Evolutionary conservation across 441 rosid species (phyloP), one percentile per base, ranked within the genome.

Genomic region (Populus trichocarpa): DNA sequence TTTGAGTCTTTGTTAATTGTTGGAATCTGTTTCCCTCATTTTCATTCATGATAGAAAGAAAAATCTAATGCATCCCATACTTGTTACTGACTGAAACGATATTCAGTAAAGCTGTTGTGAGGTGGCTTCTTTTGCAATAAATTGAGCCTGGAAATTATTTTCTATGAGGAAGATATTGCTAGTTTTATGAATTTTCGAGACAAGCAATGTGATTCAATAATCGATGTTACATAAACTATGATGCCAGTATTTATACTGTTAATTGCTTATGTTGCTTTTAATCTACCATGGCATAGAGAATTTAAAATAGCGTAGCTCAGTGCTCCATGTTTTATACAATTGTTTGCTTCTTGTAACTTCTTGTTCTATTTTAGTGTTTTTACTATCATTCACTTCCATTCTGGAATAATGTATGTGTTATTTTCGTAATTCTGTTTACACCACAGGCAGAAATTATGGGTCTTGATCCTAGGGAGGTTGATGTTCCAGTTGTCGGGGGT

Each of bases 401-500:
- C 25, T 22, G 32, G 40, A 36, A 30, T 23, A 73, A 46, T 22
- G 12, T 13, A 12, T 11, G 50, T 46, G 4, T 70, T 9, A 28
- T 70, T 36, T n/a, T 25, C 70, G 2, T 76, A 50, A 8, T 53
- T 64, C 67, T 66, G 38, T 42, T 50, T 61, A 75, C 30, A 6
- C 23, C 75, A 63, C 78, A 94, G 91, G 96, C 94, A 5, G 97
- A 94, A 85, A 90, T 91, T 36, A 80, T 91, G 85, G 92, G 95
- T 77, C 94, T 88, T 85, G 93, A 95, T 86, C 95, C 96, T 0
- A 84, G 90, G 75, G 95, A 90, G 70, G 91, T 93, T 32, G 89
- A 88, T 81, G 96, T 90, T 76, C 99, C 93, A 0, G 98, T 93
- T 72, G 96, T 95, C 72, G 92, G 92, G 67, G 96, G 95, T 50